A percentile compares a stretch with the other conserved stretches of the same genome.
Evolutionary conservation across 2,329 filamentous ascomycete species (phyloP).

Genomic region (Aspergillus floridensis): DNA sequence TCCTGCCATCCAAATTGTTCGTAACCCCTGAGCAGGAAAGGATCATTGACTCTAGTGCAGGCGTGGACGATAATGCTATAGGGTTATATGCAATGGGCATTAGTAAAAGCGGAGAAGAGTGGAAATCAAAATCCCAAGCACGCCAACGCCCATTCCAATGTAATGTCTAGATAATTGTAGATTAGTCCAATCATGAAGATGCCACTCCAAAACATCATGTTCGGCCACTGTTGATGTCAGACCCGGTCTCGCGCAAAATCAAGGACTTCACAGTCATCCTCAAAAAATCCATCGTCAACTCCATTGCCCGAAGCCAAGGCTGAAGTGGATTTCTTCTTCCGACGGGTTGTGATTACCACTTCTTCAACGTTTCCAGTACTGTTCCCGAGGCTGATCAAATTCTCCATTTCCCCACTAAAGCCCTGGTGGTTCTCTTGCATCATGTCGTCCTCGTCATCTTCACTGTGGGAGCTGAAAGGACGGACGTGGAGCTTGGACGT

Average conservation of each 20-base stretch:
- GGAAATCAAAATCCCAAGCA: constrained; percentile 8
- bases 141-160: constrained; percentile 18
- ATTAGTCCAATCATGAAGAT: constrained; percentile 16
- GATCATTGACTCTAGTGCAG: background rate
- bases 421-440: constrained; percentile 29
- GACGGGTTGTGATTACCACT: constrained; percentile 77
- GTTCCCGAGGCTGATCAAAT: constrained; percentile 50
- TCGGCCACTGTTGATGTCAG: constrained; percentile 18
- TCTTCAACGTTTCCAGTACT: constrained; percentile 65
- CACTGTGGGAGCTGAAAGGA: constrained; percentile 42
- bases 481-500: constrained; percentile 48
- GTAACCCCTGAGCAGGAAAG: background rate
- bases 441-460: constrained; percentile 38
- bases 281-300: constrained; percentile 73
- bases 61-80: background rate
- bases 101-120: constrained; percentile 2
- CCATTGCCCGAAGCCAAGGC: constrained; percentile 35
- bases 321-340: constrained; percentile 54
- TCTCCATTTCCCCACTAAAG: constrained; percentile 46
- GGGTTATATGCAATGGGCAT: background rate
- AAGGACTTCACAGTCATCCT: constrained; percentile 87
- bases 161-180: constrained; percentile 23
- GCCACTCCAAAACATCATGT: constrained; percentile 2
- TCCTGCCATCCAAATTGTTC: background rate
- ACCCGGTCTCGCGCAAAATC: constrained; percentile 71